Percentiles rank a stretch among this genome's conserved stretches.
Conservation (phyloP, 805 yeast genomes). For the Zygoascus bituminiphila region DNA sequence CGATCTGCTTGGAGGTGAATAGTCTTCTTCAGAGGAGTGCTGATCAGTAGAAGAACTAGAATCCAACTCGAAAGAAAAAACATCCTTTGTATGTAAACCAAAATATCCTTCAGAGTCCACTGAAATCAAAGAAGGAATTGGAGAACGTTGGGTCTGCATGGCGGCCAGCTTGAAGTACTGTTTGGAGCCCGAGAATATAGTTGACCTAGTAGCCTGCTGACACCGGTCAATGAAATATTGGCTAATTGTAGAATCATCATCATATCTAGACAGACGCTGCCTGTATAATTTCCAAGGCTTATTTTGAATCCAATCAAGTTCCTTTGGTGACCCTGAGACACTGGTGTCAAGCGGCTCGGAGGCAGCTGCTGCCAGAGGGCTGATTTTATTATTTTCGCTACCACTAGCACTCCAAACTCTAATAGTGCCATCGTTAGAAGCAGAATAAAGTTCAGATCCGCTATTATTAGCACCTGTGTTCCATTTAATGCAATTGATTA, state of each 20-base stretch:
- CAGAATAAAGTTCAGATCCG: conserved; percentile 42
- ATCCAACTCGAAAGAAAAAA: neutral
- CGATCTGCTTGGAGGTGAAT: neutral
- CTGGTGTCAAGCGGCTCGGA: neutral
- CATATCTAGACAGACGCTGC: conserved; percentile 20
- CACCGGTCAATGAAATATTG: conserved; percentile 20
- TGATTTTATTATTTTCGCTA: neutral
- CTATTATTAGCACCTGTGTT: conserved; percentile 26
- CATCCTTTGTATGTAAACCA: conserved; percentile 23
- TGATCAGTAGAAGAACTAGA: neutral
- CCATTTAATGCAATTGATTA: conserved; percentile 57
- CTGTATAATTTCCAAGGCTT: conserved; percentile 24
- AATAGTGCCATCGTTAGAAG: conserved; percentile 59
- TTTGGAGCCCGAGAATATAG: conserved; percentile 22
- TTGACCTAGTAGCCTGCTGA: conserved; percentile 14
- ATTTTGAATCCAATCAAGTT: conserved; percentile 15
- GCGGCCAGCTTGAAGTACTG: conserved; percentile 22
- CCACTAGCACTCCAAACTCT: conserved; percentile 51
- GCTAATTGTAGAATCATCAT: conserved; percentile 11
- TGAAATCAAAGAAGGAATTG: conserved; percentile 16
- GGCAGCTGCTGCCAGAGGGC: neutral
- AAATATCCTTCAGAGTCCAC: conserved; percentile 27
- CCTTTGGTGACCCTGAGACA: conserved; percentile 1
- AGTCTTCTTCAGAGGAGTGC: conserved; percentile 4
- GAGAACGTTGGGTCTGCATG: conserved; percentile 1